Base-by-base conservation (phyloP, 176 grass and related monocot genomes). In the Chloris gayana region DNA sequence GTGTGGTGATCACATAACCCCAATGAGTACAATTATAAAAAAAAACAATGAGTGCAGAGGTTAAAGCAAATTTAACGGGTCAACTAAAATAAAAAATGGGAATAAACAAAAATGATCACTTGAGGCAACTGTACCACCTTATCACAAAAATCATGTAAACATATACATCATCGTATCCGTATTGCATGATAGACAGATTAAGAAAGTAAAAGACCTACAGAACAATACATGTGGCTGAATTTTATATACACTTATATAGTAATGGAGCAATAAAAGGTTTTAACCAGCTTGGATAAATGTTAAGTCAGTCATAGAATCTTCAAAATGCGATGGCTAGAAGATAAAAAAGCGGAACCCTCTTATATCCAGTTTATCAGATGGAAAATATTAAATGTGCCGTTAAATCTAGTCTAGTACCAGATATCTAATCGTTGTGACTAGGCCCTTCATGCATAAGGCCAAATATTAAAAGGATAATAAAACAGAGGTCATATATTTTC, bases 361-460 rank as follows among this genome's bases (percentile, higher is more conserved):
- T 51, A 64, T 10, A 24, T 67, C 53, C 37, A 26, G 39, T 74
- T 73, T 65, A 79, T 30, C 74, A 41, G 11, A 71, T 37, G 18
- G 11, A 30, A 66, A 73, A 32, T n/a, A 4, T 14, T 50, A 50
- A 18, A 67, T 50, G 8, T 51, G 25, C 42, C 57, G 54, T 51
- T 70, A 47, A 30, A 64, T 35, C 33, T 66, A 71, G 7, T 34
- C 41, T 11, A 61, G 31, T 14, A 47, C 19, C 26, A 72, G 29
- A 66, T 67, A 67, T 47, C 35, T 26, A 1, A 56, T 33, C 33
- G 32, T 41, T 69, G 77, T 41, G 27, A 79, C n/a, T 50, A 69
- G 32, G 66, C 33, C 62, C 50, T 76, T 47, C 26, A 82, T 19
- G 24, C 45, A 87, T 10, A 50, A 26, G 25, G 53, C 5, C 33